A percentile compares a stretch with the other conserved stretches of the same genome.
Evolutionary conservation across 192 early-diverging fungal species (phyloP).

Genomic region (Backusella tuberculispora): DNA sequence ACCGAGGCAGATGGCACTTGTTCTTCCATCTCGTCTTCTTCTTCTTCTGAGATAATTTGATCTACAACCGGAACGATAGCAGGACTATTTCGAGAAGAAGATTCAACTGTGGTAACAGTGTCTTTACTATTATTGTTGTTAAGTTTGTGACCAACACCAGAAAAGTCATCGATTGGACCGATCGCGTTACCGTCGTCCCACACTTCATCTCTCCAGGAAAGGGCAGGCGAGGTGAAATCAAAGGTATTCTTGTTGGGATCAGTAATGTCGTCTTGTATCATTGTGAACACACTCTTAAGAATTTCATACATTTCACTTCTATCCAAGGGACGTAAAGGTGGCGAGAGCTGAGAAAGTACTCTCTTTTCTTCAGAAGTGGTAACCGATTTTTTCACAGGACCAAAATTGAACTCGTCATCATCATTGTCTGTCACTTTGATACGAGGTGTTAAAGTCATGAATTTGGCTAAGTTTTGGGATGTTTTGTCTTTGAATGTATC

Average conservation of each 20-base stretch:
- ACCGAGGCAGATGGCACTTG: neutral
- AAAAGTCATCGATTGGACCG: neutral
- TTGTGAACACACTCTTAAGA: neutral
- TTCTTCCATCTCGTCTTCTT: neutral
- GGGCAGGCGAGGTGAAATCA: neutral
- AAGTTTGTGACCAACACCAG: neutral
- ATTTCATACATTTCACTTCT: constrained; percentile 4
- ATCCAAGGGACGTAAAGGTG: neutral
- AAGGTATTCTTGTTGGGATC: constrained; percentile 5
- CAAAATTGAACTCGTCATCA: neutral
- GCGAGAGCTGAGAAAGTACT: constrained; percentile 5
- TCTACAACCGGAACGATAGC: neutral
- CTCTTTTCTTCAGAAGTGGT: constrained; percentile 9
- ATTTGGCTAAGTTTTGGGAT: neutral
- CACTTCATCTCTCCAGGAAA: constrained; percentile 15
- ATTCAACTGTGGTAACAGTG: neutral
- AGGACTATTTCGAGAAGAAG: neutral
- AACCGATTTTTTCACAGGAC: neutral
- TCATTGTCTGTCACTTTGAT: constrained; percentile 6
- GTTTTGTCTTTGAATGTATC: neutral
- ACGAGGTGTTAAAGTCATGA: neutral
- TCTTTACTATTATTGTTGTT: constrained; percentile 1
- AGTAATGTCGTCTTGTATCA: constrained; percentile 5
- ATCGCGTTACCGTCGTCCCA: constrained; percentile 10
- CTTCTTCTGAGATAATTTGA: neutral